Evolutionary conservation across 1,284 basidiomycete species (phyloP).

Genomic region (Trichosporon coremiiforme): DNA sequence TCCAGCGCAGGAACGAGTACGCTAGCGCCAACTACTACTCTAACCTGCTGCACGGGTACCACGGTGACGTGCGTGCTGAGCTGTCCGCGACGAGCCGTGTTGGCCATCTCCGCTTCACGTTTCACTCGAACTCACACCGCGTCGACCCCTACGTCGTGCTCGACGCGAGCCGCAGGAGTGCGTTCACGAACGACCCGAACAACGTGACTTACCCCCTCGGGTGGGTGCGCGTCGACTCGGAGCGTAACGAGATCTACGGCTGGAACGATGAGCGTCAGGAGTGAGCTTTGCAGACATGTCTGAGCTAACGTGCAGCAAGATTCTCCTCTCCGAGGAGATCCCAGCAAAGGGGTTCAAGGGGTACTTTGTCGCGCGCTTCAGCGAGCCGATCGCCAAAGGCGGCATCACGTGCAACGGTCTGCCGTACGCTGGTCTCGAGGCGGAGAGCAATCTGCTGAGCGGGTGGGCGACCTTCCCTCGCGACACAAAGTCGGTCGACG

Average conservation of each 20-base stretch:
- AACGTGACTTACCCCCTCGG: conserved; percentile 69
- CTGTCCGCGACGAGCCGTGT: conserved; percentile 78
- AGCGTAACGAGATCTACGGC: conserved; percentile 65
- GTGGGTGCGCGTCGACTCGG: conserved; percentile 60
- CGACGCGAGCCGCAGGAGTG: conserved; percentile 67
- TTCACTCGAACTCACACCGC: conserved; percentile 58
- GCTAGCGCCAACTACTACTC: conserved; percentile 69
- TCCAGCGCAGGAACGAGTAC: conserved; percentile 65
- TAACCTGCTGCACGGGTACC: conserved; percentile 63
- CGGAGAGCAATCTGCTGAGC: conserved; percentile 58
- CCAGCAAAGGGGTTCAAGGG: conserved; percentile 63
- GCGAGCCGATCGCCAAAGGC: conserved; percentile 59
- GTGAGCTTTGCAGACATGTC: conserved; percentile 59
- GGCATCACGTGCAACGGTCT: conserved; percentile 62
- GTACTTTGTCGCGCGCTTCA: conserved; percentile 76
- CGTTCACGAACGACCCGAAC: conserved; percentile 61
- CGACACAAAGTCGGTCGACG: conserved; percentile 59
- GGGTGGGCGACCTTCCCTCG: conserved; percentile 64
- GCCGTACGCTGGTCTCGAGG: conserved; percentile 39
- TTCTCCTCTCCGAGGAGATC: conserved; percentile 52
- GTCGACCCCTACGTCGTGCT: conserved; percentile 66
- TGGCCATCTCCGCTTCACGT: conserved; percentile 74
- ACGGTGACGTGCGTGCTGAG: conserved; percentile 64
- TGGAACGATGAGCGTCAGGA: conserved; percentile 74
- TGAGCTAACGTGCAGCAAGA: conserved; percentile 37